Conservation (phyloP, 192 early-diverging fungal genomes). For the Dimargaris xerosporica region DNA sequence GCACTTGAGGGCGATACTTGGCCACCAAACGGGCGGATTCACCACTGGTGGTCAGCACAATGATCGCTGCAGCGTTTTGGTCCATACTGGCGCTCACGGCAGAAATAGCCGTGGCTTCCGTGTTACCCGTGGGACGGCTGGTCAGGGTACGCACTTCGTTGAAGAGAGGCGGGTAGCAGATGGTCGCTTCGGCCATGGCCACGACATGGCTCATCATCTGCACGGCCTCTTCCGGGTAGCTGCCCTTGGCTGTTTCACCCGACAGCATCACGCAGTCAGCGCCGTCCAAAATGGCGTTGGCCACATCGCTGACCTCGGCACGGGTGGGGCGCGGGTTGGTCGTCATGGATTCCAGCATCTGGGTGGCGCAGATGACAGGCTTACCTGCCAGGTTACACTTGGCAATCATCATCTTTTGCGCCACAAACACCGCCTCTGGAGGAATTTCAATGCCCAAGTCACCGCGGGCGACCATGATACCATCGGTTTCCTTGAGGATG, state of each 20-base stretch:
- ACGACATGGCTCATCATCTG: constrained; percentile 91
- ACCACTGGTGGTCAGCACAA: constrained; percentile 82
- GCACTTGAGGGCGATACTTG: constrained; percentile 86
- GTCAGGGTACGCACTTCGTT: constrained; percentile 70
- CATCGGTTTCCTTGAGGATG: constrained; percentile 84
- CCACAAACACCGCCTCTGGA: constrained; percentile 77
- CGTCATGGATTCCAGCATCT: constrained; percentile 96
- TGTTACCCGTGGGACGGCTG: constrained; percentile 56
- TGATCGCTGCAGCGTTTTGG: constrained; percentile 70
- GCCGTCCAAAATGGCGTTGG: constrained; percentile 95
- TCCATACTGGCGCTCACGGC: constrained; percentile 74
- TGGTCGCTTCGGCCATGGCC: constrained; percentile 79
- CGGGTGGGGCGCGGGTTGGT: constrained; percentile 96
- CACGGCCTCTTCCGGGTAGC: constrained; percentile 80
- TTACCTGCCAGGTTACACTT: constrained; percentile 96
- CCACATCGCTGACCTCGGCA: constrained; percentile 96
- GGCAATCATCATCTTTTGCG: constrained; percentile 97
- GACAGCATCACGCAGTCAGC: constrained; percentile 99
- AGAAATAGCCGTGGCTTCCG: constrained; percentile 84
- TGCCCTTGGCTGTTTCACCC: constrained; percentile 94
- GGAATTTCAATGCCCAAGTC: constrained; percentile 97
- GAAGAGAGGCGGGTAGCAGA: constrained; percentile 89
- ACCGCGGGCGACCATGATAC: constrained; percentile 98
- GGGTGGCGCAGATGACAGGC: constrained; percentile 92
- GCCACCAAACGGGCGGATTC: constrained; percentile 76